phyloP scores from a whole-genome alignment of 2,329 filamentous ascomycete species.

The Cytospora schulzeri region DNA sequence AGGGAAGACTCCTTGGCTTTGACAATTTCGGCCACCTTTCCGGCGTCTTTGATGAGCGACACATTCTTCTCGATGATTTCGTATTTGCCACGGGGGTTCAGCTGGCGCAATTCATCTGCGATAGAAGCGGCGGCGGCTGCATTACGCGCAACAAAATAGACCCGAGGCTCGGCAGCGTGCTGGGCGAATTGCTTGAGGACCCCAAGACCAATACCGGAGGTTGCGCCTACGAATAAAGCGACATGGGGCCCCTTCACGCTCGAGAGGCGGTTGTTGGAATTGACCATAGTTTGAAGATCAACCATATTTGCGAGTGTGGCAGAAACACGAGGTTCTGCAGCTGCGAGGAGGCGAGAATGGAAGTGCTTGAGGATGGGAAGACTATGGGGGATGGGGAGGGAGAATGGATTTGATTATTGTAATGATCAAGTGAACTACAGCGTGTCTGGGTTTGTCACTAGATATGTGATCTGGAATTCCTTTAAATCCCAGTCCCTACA shows the following conservation, averaged over 20 bases:
- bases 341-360: background rate
- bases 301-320: slow-evolving; percentile 2
- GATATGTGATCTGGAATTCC: background rate
- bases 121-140: slow-evolving; percentile 30
- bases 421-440: background rate
- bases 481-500: background rate
- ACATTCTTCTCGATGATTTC: slow-evolving; percentile 43
- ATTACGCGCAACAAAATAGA: slow-evolving; percentile 15
- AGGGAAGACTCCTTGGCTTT: slow-evolving; percentile 34
- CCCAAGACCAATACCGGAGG: slow-evolving; percentile 13
- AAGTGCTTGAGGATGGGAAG: no score
- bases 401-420: no score
- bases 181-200: slow-evolving; percentile 17
- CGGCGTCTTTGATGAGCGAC: slow-evolving; percentile 39
- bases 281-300: slow-evolving; percentile 10
- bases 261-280: slow-evolving; percentile 10
- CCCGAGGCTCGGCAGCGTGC: slow-evolving; percentile 7
- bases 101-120: slow-evolving; percentile 38
- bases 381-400: no score
- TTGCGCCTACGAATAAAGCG: slow-evolving; percentile 14
- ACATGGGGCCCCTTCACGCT: slow-evolving; percentile 11
- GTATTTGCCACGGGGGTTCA: slow-evolving; percentile 42
- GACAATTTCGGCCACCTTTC: slow-evolving; percentile 36
- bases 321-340: slow-evolving; percentile 4
- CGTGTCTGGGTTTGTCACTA: background rate